Evolutionary conservation across 163 green algal genomes (phyloP).

Genomic region (Scenedesmus sp.): DNA sequence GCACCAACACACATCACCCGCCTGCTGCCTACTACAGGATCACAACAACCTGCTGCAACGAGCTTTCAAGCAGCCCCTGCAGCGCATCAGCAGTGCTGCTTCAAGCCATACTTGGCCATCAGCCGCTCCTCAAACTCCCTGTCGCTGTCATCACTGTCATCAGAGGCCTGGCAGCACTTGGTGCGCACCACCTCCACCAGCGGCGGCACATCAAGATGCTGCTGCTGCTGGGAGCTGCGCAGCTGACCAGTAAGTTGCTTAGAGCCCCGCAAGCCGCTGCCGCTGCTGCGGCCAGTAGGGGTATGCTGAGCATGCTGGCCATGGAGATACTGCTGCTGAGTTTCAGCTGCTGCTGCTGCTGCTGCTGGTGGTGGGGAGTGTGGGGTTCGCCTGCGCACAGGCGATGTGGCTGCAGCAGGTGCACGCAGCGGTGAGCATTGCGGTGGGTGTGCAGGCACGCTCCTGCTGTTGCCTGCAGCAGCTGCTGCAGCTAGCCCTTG

Average conservation of each 20-base stretch:
- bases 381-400: not conserved
- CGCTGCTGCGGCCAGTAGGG: not conserved
- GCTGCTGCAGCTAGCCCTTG: not conserved
- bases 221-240: not conserved
- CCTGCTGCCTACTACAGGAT: too few relatives aligned
- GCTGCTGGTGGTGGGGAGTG: not conserved
- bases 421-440: not conserved
- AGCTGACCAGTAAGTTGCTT: not conserved
- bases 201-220: conserved; percentile 5
- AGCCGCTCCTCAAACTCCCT: conserved; percentile 43
- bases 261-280: not conserved
- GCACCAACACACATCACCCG: too few relatives aligned
- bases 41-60: too few relatives aligned
- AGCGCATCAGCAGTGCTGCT: not conserved
- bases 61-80: not conserved
- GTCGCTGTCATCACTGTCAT: conserved; percentile 44
- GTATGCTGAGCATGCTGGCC: not conserved
- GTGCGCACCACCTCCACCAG: conserved; percentile 43
- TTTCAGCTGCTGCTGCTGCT: not conserved
- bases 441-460: not conserved
- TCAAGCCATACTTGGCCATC: conserved; percentile 49
- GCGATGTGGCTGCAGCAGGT: not conserved
- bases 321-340: not conserved
- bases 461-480: not conserved
- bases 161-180: not conserved